A percentile compares a stretch with the other conserved stretches of the same genome.
Evolutionary conservation across 2,329 filamentous ascomycete genomes (phyloP).

Genomic region (Parafenestella ontariensis): DNA sequence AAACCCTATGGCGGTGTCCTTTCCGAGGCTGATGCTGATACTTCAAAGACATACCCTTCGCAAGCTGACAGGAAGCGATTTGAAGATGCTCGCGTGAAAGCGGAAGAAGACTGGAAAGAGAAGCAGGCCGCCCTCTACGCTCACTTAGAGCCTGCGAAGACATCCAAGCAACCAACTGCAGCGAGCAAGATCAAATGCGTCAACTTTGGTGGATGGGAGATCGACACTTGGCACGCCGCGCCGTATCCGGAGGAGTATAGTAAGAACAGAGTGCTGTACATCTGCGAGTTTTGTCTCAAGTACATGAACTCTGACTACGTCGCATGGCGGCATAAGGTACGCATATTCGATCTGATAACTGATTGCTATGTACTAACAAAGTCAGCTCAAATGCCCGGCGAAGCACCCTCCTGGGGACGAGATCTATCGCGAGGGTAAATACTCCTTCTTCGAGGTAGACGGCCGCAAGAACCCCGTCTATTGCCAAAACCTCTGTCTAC

Average conservation of each 20-base stretch:
- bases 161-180: conserved; percentile 75
- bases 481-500: conserved; percentile 94
- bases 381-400: conserved; percentile 79
- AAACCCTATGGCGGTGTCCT: conserved; percentile 97
- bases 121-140: conserved; percentile 69
- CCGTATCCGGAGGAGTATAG: conserved; percentile 99
- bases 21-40: conserved; percentile 87
- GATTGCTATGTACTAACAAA: conserved; percentile 26
- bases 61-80: conserved; percentile 84
- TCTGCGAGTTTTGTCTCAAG: conserved; percentile 98
- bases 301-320: conserved; percentile 99
- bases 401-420: conserved; percentile 98
- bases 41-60: conserved; percentile 82
- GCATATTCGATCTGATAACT: not conserved
- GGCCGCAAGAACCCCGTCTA: conserved; percentile 98
- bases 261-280: conserved; percentile 94
- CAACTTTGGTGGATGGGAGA: conserved; percentile 96
- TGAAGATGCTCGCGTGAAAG: conserved; percentile 86
- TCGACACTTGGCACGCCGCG: conserved; percentile 98
- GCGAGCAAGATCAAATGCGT: conserved; percentile 98
- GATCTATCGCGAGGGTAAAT: conserved; percentile 89
- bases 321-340: conserved; percentile 88
- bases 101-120: conserved; percentile 89
- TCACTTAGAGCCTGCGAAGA: conserved; percentile 64
- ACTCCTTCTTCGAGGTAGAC: conserved; percentile 97